Base-by-base conservation (phyloP, 345 rosid genomes). In the Corchorus capsularis region DNA sequence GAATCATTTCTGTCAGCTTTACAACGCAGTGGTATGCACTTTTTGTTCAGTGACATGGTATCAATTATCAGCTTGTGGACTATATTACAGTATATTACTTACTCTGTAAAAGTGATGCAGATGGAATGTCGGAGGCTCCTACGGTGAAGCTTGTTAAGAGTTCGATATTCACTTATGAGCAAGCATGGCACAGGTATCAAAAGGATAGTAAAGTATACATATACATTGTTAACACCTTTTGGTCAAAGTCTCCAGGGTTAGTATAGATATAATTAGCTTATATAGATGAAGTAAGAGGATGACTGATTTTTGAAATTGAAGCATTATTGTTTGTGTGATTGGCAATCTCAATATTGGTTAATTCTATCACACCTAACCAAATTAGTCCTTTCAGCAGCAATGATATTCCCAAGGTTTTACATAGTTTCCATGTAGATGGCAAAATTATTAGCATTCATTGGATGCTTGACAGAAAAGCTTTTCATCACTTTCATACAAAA, bases 171-270 rank as follows among this genome's bases (percentile, higher is more conserved):
- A 91, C 98, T 87, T 92, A 96, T 67, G 99, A 96, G 83, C 99
- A 96, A 87, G 98, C 99, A 22, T 96, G 99, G 98, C 98, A 96
- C 81, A 92, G 98, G 98, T 95, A 84, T 59, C 72, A 72, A 67
- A 63, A 37, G 54, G 78, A 71, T 4, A 62, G 50, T 20, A 43
- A 67, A 76, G 65, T 11, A 55, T 39, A 20, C 70, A 13, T 14
- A 27, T 27, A 27, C 27, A 27, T 27, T 27, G 0, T 27, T 57
- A 69, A 69, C 45, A 53, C 34, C 49, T 47, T 52, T 54, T 77
- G 9, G 72, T 72, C 67, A 15, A 62, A 62, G 45, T 19, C 15
- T 52, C 6, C 71, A 12, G 3, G 32, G 73, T 49, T 49, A 22
- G 43, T 11, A 13, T 59, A 59, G 16, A 14, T 13, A 60, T 41